Conservation (phyloP, 805 yeast genomes). For the Candida maris region DNA sequence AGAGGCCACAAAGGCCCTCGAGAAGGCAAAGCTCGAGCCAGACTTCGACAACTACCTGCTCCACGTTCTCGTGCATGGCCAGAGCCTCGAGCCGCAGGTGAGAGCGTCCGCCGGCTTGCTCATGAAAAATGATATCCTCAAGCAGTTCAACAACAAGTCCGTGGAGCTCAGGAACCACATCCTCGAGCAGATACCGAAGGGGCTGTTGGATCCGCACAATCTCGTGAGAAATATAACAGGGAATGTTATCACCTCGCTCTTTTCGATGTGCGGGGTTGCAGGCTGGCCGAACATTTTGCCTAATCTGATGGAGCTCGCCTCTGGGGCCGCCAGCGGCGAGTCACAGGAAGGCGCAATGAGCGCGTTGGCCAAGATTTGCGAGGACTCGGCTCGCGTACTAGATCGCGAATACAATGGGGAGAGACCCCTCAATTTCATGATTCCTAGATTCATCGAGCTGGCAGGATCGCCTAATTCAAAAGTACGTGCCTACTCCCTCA, state of each 20-base stretch:
- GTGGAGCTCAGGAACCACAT: slow-evolving; percentile 32
- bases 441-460: slow-evolving; percentile 60
- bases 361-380: slow-evolving; percentile 85
- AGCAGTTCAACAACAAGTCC: slow-evolving; percentile 30
- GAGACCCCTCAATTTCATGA: slow-evolving; percentile 63
- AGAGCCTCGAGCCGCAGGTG: slow-evolving; percentile 46
- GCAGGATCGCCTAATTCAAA: slow-evolving; percentile 39
- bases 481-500: slow-evolving; percentile 59
- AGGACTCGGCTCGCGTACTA: slow-evolving; percentile 68
- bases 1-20: slow-evolving; percentile 70
- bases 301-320: slow-evolving; percentile 59
- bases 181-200: slow-evolving; percentile 36
- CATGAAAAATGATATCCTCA: slow-evolving; percentile 71
- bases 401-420: slow-evolving; percentile 63
- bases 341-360: slow-evolving; percentile 74
- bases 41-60: slow-evolving; percentile 81
- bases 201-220: slow-evolving; percentile 51
- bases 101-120: slow-evolving; percentile 88
- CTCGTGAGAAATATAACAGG: slow-evolving; percentile 86
- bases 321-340: slow-evolving; percentile 38
- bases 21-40: slow-evolving; percentile 63
- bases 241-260: slow-evolving; percentile 79
- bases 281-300: slow-evolving; percentile 77
- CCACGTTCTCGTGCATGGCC: slow-evolving; percentile 58
- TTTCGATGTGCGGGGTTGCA: slow-evolving; percentile 59